Evolutionary conservation across 495 filamentous ascomycete species (phyloP), one percentile per base, ranked within the genome.

Genomic region (Arthonia radiata): DNA sequence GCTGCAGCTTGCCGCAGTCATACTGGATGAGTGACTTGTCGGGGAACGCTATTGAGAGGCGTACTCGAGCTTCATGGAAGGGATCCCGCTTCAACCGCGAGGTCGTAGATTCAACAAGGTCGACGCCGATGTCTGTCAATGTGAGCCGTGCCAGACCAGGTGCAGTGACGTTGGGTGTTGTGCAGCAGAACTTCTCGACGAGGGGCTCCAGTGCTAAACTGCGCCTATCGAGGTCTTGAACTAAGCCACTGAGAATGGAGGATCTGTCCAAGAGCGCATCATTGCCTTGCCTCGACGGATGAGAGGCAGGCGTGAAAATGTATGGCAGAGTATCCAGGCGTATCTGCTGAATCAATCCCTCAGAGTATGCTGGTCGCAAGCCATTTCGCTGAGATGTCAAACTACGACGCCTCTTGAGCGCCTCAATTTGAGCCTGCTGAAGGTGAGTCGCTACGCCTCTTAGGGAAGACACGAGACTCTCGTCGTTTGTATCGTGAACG

Each of bases 1-100:
- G 67, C 37, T 99, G 89, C 7, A 99, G 62, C 43, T 99, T 99
- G 28, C 89, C 89, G 41, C 89, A 94, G 49, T 99, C 89, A 39
- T 91, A 99, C 41, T 94, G 82, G 2, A 99, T 59, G 17, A 99
- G 61, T 8, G 86, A 65, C 44, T 79, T 91, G 43, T 99, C 89
- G 0, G 89, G 89, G 44, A 99, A 99, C 4, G 83, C 89, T 29
- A 99, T 93, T 2, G 78, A 83, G 3, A 86, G 57, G 12, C 80
- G 73, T 61, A 91, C 78, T 24, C 81, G 77, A 2, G 82, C 64
- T 52, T 94, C 79, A 44, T 99, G 89, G 58, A 81, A 92, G 2
- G 79, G 74, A 44, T 99, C 82, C 3, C 41, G 37, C 1, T 50
- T 52, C 1, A 48, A 42, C 35, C 69, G 55, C 9, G 54, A 48